phyloP scores from a whole-genome alignment of 331 rosid species.

The Malus hybrid region DNA sequence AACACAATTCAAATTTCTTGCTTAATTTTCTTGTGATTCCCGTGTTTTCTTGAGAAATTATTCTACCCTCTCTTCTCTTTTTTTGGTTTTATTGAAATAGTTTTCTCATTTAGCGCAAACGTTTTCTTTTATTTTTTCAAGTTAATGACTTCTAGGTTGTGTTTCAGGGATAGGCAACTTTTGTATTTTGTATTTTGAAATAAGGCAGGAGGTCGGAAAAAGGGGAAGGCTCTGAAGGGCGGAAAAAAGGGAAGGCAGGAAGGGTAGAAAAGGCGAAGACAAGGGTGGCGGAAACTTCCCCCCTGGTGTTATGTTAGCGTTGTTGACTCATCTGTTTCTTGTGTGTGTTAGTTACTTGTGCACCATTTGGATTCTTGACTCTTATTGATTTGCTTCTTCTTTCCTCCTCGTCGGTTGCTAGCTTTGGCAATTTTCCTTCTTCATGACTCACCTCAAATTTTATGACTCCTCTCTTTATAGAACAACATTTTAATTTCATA shows the following conservation, averaged over 20 bases:
- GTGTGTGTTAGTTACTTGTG: slow-evolving; percentile 1
- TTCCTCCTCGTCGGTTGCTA: not conserved
- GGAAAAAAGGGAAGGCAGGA: too few relatives aligned
- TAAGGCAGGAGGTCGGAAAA: not conserved
- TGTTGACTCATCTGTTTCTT: not conserved
- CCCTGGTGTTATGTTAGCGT: not conserved
- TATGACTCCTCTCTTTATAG: too few relatives aligned
- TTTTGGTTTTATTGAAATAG: not conserved
- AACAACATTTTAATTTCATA: too few relatives aligned
- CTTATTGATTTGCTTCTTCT: not conserved
- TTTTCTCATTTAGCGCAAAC: not conserved
- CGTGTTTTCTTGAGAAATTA: not conserved
- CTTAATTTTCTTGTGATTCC: not conserved
- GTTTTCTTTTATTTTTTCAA: not conserved
- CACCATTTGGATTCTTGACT: not conserved
- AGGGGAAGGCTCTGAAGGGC: too few relatives aligned
- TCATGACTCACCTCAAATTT: too few relatives aligned
- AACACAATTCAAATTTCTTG: not conserved
- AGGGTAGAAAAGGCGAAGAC: not conserved
- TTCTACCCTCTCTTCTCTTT: not conserved
- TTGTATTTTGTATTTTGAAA: not conserved
- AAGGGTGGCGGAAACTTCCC: not conserved
- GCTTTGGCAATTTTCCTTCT: not conserved
- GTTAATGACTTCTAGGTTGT: not conserved
- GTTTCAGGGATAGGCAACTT: not conserved